Conservation (phyloP, 257 asterid genomes). For the Plectranthus barbatus region DNA sequence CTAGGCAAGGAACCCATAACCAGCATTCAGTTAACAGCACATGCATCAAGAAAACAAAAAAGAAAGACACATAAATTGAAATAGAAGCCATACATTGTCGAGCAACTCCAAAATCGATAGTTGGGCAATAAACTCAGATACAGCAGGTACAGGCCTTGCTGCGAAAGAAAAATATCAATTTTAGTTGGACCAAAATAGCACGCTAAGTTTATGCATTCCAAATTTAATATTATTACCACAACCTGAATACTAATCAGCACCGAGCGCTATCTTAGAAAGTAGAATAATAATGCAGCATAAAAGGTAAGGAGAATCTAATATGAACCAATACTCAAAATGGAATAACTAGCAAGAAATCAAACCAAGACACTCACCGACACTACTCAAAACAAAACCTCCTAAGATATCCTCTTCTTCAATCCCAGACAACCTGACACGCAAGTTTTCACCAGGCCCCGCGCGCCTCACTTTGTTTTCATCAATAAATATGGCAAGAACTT, state of each 20-base stretch:
- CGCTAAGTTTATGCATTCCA: background rate
- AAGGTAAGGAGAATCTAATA: background rate
- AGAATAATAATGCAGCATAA: background rate
- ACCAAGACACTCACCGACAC: slow-evolving; percentile 44
- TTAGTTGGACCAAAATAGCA: background rate
- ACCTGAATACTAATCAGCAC: background rate
- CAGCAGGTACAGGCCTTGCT: slow-evolving; percentile 69
- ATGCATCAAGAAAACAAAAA: background rate
- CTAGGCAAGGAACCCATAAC: slow-evolving; percentile 25
- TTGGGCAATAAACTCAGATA: slow-evolving; percentile 78
- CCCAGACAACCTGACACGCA: slow-evolving; percentile 85
- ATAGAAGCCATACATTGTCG: slow-evolving; percentile 58
- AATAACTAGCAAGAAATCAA: background rate
- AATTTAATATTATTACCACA: background rate
- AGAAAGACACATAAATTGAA: background rate
- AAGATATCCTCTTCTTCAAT: slow-evolving; percentile 79
- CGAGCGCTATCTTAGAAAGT: background rate
- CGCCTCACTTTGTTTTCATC: slow-evolving; percentile 69
- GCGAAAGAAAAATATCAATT: slow-evolving; percentile 18
- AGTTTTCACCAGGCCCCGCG: slow-evolving; percentile 93
- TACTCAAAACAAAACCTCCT: slow-evolving; percentile 64
- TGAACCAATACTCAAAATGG: background rate
- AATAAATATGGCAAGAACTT: slow-evolving; percentile 58
- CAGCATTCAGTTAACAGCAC: background rate
- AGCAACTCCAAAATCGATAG: slow-evolving; percentile 85